Base-by-base conservation (phyloP, 768 basidiomycete species). In the Leccinum truebloodii region DNA sequence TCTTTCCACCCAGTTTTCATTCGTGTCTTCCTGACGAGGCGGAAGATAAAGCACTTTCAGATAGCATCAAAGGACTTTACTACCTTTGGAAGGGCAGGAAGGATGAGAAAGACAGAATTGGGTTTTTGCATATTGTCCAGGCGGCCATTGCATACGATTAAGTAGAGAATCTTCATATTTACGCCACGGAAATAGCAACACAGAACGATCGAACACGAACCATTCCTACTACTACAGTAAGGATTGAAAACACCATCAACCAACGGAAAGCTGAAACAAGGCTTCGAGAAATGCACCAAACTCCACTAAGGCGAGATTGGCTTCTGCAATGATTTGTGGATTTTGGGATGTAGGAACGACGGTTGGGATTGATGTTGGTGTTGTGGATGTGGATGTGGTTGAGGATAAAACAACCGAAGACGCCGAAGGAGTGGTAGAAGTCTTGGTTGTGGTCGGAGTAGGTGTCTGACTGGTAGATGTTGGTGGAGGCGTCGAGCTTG, bases 61-160 rank as follows among this genome's bases (percentile, higher is more conserved):
- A 83, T 39, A 78, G 81, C 34, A 80, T 88, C 53, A 79, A 76
- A 60, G 82, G 84, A 2, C 69, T 90, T 44, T 88, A 83, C 70
- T 75, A 70, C 30, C 78, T 89, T 22, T 89, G 89, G 88, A 82
- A 75, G 67, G 73, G 78, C 30, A 75, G 71, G 52, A 64, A 59
- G 54, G 66, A 61, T 9, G 69, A 64, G 26, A 68, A 67, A 22
- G 71, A 68, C 37, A 70, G 60, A 28, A 67, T 57, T n/a, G 49
- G 57, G 48, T 79, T 79, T 65, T 59, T 79, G 56, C 68, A 65
- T 54, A 69, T 75, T 53, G 78, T 79, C 50, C 73, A 60, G 58
- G 66, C 71, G 5, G 75, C 75, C 20, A 59, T 74, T 57, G 41
- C 58, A 7, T 51, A 58, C 34, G 60, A 73, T 57, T 66, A 59